Evolutionary conservation across 192 early-diverging fungal genomes (phyloP).

Genomic region (Geranomyces michiganensis): DNA sequence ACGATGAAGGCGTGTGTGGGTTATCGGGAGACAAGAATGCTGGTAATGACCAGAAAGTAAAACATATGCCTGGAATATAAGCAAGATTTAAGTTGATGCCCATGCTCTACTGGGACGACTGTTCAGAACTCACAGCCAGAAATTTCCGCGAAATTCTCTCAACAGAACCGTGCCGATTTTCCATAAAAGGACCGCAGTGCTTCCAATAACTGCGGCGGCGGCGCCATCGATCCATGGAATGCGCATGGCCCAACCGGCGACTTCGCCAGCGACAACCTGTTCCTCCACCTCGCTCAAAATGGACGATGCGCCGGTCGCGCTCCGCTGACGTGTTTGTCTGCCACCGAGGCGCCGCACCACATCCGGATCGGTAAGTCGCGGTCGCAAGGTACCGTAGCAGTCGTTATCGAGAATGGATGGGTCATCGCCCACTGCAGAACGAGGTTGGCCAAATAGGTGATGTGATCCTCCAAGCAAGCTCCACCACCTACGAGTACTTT

Average conservation of each 20-base stretch:
- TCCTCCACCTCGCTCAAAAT: neutral
- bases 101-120: too few species aligned
- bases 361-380: neutral
- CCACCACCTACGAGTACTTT: neutral
- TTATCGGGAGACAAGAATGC: too few species aligned
- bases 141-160: neutral
- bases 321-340: slow-evolving; percentile 1
- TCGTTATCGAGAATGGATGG: neutral
- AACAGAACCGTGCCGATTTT: neutral
- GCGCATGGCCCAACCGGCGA: neutral
- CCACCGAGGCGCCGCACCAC: too few species aligned
- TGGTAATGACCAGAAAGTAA: too few species aligned
- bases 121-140: slow-evolving; percentile 9
- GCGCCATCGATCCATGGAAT: neutral
- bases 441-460: neutral
- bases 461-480: neutral
- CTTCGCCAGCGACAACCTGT: neutral
- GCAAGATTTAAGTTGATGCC: too few species aligned
- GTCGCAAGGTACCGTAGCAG: neutral
- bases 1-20: too few species aligned
- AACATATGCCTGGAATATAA: too few species aligned
- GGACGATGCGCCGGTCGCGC: neutral
- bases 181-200: slow-evolving; percentile 2
- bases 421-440: neutral
- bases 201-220: neutral